These are phyloP conservation scores for Cyclotella choctawhatcheeana DNA, from an alignment of 108 stramenopile genomes.

Conservation along the genomic window DNA sequence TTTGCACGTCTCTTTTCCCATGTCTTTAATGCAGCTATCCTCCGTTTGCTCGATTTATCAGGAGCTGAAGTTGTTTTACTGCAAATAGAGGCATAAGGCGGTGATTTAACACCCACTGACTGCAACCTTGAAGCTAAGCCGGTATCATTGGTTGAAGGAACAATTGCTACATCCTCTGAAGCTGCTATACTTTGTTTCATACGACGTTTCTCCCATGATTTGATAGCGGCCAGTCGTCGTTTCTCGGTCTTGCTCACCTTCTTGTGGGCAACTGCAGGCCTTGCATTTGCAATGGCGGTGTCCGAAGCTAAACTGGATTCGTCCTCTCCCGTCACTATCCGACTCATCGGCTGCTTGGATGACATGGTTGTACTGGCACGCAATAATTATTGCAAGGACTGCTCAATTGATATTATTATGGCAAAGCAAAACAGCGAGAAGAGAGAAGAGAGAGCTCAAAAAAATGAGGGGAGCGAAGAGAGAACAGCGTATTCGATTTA, in stretches of 20 bases:
- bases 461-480: no score
- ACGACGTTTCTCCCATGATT: conserved; percentile 13
- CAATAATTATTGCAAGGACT: no score
- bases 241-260: conserved; percentile 36
- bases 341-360: neutral
- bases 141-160: neutral
- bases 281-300: neutral
- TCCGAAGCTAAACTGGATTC: neutral
- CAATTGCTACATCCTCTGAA: neutral
- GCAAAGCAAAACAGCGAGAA: no score
- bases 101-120: neutral
- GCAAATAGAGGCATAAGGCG: neutral
- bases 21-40: conserved; percentile 23
- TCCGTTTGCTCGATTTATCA: conserved; percentile 25
- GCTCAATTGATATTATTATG: no score
- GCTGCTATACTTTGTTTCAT: conserved; percentile 5
- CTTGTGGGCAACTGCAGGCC: neutral
- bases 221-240: conserved; percentile 32
- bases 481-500: no score
- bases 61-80: neutral
- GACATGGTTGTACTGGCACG: no score
- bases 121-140: neutral
- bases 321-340: neutral
- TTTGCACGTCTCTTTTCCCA: conserved; percentile 13
- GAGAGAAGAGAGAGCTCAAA: no score